A percentile compares a stretch with the other conserved stretches of the same genome.
phyloP scores from a whole-genome alignment of 192 early-diverging fungal species.

The Coemansia sp. region DNA sequence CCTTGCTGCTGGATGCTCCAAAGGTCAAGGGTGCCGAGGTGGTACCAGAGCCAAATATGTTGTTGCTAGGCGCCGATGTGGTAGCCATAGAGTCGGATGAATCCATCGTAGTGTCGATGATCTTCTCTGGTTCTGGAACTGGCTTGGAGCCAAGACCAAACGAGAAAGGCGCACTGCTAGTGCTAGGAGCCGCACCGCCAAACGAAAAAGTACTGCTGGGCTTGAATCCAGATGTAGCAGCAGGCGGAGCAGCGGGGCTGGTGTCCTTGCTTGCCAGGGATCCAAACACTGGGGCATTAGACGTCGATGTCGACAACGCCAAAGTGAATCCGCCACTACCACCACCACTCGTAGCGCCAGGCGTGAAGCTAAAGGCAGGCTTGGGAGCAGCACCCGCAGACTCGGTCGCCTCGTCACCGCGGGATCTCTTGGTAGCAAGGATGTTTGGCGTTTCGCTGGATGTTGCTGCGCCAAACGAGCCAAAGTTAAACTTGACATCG shows the following conservation, averaged over 20 bases:
- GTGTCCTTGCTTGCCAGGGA: not conserved
- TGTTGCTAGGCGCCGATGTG: slow-evolving; percentile 5
- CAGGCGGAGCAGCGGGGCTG: slow-evolving; percentile 10
- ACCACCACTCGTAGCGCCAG: not conserved
- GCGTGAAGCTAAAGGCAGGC: slow-evolving; percentile 28
- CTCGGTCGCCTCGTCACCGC: not conserved
- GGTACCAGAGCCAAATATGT: slow-evolving; percentile 2
- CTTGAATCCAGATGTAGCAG: slow-evolving; percentile 7
- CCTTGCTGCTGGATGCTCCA: slow-evolving; percentile 16
- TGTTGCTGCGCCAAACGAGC: slow-evolving; percentile 4
- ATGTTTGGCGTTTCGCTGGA: not conserved
- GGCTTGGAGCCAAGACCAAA: slow-evolving; percentile 18
- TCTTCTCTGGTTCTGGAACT: slow-evolving; percentile 25
- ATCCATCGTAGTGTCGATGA: slow-evolving; percentile 32
- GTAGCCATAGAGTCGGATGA: not conserved
- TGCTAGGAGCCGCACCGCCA: slow-evolving; percentile 10
- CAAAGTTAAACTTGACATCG: slow-evolving; percentile 23
- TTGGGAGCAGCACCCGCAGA: slow-evolving; percentile 15
- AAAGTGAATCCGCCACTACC: not conserved
- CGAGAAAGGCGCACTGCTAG: not conserved
- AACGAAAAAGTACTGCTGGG: slow-evolving; percentile 20
- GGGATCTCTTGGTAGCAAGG: slow-evolving; percentile 6
- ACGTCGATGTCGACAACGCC: not conserved
- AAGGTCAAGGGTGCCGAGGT: slow-evolving; percentile 39
- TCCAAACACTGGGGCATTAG: slow-evolving; percentile 7